These are phyloP conservation scores for Pichia sp. DNA, from an alignment of 1,139 yeast species.

Conservation along the genomic window DNA sequence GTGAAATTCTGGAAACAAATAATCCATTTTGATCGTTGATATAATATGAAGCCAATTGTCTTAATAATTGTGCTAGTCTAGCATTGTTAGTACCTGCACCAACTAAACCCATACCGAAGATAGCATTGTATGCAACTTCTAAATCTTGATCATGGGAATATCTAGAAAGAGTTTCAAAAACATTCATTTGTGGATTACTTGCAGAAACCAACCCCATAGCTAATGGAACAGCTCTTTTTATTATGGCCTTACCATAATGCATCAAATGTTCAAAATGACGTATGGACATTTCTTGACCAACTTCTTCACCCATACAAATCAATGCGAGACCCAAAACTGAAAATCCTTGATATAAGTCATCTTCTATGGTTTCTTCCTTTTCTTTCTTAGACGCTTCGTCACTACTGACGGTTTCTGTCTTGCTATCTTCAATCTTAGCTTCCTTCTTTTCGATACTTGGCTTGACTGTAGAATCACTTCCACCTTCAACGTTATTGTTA, in stretches of 20 bases:
- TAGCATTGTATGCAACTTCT: slow-evolving; percentile 94
- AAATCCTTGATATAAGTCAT: slow-evolving; percentile 76
- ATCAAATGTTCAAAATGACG: slow-evolving; percentile 97
- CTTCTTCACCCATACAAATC: slow-evolving; percentile 97
- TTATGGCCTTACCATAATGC: slow-evolving; percentile 95
- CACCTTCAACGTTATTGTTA: slow-evolving; percentile 6
- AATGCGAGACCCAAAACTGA: slow-evolving; percentile 94
- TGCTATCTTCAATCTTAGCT: slow-evolving; percentile 9
- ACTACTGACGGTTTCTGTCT: slow-evolving; percentile 21
- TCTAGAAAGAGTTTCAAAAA: slow-evolving; percentile 92
- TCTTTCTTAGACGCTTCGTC: slow-evolving; percentile 24
- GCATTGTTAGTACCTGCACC: slow-evolving; percentile 99
- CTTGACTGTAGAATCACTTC: slow-evolving; percentile 1
- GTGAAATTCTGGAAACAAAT: slow-evolving; percentile 93
- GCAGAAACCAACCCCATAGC: slow-evolving; percentile 96
- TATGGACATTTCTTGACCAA: slow-evolving; percentile 96
- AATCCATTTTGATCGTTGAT: slow-evolving; percentile 87
- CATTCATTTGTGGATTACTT: slow-evolving; percentile 96
- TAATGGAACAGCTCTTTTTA: slow-evolving; percentile 93
- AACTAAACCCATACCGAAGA: slow-evolving; percentile 95
- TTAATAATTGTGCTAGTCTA: slow-evolving; percentile 89
- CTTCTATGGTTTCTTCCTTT: slow-evolving; percentile 36
- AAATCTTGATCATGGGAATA: slow-evolving; percentile 95
- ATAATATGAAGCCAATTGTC: slow-evolving; percentile 94
- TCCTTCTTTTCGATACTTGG: slow-evolving; percentile 4